Base-by-base conservation (phyloP, 2,329 filamentous ascomycete genomes). In the Bipolaris victoriae region DNA sequence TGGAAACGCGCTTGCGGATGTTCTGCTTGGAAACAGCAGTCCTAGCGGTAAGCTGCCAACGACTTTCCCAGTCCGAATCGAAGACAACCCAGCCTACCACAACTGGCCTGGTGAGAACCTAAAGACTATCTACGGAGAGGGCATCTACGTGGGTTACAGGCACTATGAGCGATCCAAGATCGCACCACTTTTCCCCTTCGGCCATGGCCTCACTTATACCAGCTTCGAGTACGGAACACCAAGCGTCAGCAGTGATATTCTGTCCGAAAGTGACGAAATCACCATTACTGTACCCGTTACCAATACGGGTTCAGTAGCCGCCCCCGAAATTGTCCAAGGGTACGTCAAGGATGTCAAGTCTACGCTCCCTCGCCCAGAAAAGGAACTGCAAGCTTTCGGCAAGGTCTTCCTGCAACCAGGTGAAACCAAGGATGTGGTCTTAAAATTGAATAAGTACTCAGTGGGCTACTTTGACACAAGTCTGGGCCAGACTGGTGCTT, bases 151-250 rank as follows among this genome's bases (percentile, higher is more conserved):
- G 52, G 90, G 90, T 2, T 92, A 92, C 76, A 79, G 86, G 16
- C 87, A 90, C 75, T 91, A 90, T 73, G 89, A 92, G 66, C 84
- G 84, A 18, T 77, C 81, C 11, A 79, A 80, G 24, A 82, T 88
- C 48, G 76, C 81, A 5, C 86, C 87, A 0, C 80, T 89, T 0
- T 92, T 93, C 76, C 83, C 88, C 55, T 96, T 96, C 71, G 90
- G 90, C 11, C 88, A 92, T 70, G 89, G 91, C 1, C 81, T 95
- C 1, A 90, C 88, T 15, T 95, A 93, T 76, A 92, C 90, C 0
- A 86, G 79, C 0, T 94, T 92, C 70, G 80, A 83, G 45, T 88
- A 90, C 67, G 85, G 86, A 13, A 77, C 80, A 1, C 82, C 86
- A 0, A 81, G 81, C 3, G 79, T 88, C 51, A 81, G 77, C 64